These are phyloP conservation scores for Populus tremula DNA, from an alignment of 345 rosid species.

Conservation along the genomic window DNA sequence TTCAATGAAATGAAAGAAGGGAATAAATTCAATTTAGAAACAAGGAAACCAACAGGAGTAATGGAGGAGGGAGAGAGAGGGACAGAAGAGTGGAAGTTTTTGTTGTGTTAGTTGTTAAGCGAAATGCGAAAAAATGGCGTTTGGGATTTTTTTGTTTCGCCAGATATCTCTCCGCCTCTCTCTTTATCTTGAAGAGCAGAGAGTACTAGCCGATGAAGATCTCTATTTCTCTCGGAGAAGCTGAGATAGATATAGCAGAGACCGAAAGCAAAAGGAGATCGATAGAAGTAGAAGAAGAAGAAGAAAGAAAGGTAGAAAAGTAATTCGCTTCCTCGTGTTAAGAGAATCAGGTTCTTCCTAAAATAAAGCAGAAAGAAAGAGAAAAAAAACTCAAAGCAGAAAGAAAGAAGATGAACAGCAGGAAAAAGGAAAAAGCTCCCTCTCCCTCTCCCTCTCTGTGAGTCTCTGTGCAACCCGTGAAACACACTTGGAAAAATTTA, in stretches of 20 bases:
- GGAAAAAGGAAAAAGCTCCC: not conserved
- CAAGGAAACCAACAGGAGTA: not conserved
- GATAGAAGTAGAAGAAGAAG: not conserved
- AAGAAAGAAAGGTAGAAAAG: constrained; percentile 29
- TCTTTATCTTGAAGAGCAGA: constrained; percentile 14
- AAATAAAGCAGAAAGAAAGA: constrained; percentile 35
- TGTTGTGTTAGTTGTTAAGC: not conserved
- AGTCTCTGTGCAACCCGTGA: constrained; percentile 40
- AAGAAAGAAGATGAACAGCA: not conserved
- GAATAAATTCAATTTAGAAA: constrained; percentile 1
- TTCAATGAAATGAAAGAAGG: constrained; percentile 1
- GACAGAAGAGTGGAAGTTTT: not conserved
- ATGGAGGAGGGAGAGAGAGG: not conserved
- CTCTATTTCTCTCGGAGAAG: constrained; percentile 13
- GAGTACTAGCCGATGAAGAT: constrained; percentile 4
- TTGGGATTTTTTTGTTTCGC: constrained; percentile 19
- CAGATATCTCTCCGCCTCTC: constrained; percentile 30
- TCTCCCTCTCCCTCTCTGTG: constrained; percentile 19
- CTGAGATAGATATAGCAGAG: not conserved
- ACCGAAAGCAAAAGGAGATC: constrained; percentile 8
- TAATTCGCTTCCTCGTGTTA: constrained; percentile 60
- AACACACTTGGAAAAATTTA: constrained; percentile 19
- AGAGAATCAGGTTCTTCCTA: constrained; percentile 87
- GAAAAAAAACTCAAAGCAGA: not conserved
- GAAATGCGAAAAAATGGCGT: constrained; percentile 23